Evolutionary conservation across 305 asterid genomes (phyloP).

Genomic region (Vinca major): DNA sequence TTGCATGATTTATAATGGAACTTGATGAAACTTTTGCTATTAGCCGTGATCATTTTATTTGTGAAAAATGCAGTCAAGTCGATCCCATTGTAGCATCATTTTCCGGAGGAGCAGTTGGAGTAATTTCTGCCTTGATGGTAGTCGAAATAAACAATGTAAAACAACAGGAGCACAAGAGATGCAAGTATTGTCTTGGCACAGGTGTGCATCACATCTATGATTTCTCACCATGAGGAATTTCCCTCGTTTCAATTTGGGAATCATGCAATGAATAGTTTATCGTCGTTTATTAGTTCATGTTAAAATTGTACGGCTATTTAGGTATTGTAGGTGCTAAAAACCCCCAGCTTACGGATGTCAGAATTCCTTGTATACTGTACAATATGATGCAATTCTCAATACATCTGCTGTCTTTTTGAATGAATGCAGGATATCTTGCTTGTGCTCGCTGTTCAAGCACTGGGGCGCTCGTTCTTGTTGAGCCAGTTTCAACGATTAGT

Average conservation of each 20-base stretch:
- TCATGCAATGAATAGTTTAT: not conserved
- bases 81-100: slow-evolving; percentile 98
- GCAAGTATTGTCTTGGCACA: slow-evolving; percentile 94
- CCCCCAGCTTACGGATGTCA: not conserved
- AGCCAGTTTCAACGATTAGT: slow-evolving; percentile 53
- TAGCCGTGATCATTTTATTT: slow-evolving; percentile 5
- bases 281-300: not conserved
- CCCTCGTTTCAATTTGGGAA: not conserved
- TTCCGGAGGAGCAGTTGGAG: slow-evolving; percentile 98
- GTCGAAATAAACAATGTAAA: slow-evolving; percentile 94
- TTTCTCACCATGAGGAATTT: not conserved
- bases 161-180: slow-evolving; percentile 91
- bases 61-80: slow-evolving; percentile 50
- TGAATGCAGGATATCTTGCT: slow-evolving; percentile 75
- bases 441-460: slow-evolving; percentile 89
- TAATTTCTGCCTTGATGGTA: slow-evolving; percentile 89
- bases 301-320: not conserved
- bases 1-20: not conserved
- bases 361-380: not conserved
- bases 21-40: not conserved
- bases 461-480: slow-evolving; percentile 71
- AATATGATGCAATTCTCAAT: not conserved
- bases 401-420: not conserved
- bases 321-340: not conserved
- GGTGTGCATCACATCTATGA: slow-evolving; percentile 29